Evolutionary conservation across 1,284 basidiomycete genomes (phyloP).

Genomic region (Puccinia brachypodii): DNA sequence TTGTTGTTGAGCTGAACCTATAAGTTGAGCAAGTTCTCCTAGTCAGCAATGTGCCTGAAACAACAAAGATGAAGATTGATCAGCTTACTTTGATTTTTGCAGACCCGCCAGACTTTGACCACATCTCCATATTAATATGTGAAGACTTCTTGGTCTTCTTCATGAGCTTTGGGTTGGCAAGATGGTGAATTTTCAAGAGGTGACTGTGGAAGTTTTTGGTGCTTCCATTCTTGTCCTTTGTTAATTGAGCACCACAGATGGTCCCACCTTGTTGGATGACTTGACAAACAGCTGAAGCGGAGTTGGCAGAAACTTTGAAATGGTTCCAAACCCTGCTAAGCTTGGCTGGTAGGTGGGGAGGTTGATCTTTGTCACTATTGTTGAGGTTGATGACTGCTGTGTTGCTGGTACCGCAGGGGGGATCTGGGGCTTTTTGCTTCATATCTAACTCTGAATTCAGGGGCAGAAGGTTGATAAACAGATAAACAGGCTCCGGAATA

Average conservation of each 20-base stretch:
- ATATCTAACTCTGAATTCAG: too few species aligned
- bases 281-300: neutral
- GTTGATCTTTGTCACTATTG: too few species aligned
- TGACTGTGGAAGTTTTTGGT: neutral
- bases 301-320: neutral
- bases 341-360: too few species aligned
- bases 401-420: too few species aligned
- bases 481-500: too few species aligned
- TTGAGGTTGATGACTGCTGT: too few species aligned
- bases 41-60: neutral
- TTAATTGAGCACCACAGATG: neutral
- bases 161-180: neutral
- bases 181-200: neutral
- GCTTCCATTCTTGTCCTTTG: neutral
- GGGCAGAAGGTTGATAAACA: too few species aligned
- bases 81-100: neutral
- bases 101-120: neutral
- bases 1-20: too few species aligned
- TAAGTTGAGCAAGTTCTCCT: neutral
- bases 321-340: conserved; percentile 11
- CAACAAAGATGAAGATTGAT: neutral
- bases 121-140: neutral
- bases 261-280: neutral
- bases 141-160: neutral
- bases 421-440: too few species aligned